A percentile compares a stretch with the other conserved stretches of the same genome.
phyloP scores from a whole-genome alignment of 2,329 filamentous ascomycete genomes.

The Microthyrium microscopicum region DNA sequence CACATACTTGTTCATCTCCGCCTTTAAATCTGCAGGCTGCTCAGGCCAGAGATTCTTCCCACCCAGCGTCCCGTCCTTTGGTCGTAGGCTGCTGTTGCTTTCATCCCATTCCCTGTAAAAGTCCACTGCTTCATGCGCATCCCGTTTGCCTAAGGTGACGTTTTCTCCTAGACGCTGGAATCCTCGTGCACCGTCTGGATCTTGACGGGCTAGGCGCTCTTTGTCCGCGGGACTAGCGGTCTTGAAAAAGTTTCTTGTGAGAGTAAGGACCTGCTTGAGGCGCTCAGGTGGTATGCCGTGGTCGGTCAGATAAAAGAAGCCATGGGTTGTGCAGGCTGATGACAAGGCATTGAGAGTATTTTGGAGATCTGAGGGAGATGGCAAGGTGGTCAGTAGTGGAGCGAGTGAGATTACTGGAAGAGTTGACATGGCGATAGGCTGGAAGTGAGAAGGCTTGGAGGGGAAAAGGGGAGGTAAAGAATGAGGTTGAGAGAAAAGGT shows the following conservation, averaged over 20 bases:
- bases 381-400: constrained; percentile 53
- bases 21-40: constrained; percentile 14
- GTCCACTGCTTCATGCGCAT: constrained; percentile 25
- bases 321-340: constrained; percentile 21
- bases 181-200: constrained; percentile 21
- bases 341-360: constrained; percentile 16
- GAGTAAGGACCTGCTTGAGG: constrained; percentile 15
- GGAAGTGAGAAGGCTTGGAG: background rate
- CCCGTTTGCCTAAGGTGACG: constrained; percentile 18
- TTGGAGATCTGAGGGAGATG: background rate
- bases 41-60: constrained; percentile 28
- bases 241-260: constrained; percentile 20
- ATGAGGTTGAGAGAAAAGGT: no score
- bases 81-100: constrained; percentile 9
- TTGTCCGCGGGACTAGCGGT: constrained; percentile 15
- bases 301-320: constrained; percentile 27
- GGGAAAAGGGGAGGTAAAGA: no score
- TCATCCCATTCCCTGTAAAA: constrained; percentile 21
- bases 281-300: constrained; percentile 20
- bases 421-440: constrained; percentile 11
- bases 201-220: constrained; percentile 19
- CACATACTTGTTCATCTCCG: constrained; percentile 19
- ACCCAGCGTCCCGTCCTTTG: constrained; percentile 15
- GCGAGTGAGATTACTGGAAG: constrained; percentile 93
- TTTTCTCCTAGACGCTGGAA: constrained; percentile 23